phyloP scores from a whole-genome alignment of 139 green algal species.

The Chlamydomonas urium region DNA sequence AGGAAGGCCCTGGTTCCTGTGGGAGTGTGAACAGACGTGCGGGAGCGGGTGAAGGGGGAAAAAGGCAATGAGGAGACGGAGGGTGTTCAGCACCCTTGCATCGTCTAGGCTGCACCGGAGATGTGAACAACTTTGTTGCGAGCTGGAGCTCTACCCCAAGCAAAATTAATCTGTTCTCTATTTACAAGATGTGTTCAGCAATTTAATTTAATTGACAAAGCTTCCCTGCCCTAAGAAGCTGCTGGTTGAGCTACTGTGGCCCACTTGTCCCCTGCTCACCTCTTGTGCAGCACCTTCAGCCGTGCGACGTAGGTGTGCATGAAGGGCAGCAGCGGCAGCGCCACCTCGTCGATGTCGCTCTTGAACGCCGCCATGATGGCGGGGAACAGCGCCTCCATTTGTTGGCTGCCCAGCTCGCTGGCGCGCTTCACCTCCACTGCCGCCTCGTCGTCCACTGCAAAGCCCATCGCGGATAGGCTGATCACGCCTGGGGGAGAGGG shows the following conservation, averaged over 20 bases:
- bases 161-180: too few species aligned
- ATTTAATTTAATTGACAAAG: too few species aligned
- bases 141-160: too few species aligned
- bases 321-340: conserved; percentile 67
- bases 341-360: conserved; percentile 54
- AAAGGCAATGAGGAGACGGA: neutral
- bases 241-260: too few species aligned
- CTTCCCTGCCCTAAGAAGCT: too few species aligned
- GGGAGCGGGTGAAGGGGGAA: neutral
- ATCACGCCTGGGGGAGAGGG: conserved; percentile 49
- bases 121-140: too few species aligned
- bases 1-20: conserved; percentile 24
- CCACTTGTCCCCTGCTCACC: too few species aligned
- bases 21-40: neutral
- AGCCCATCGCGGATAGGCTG: conserved; percentile 61
- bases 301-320: conserved; percentile 64
- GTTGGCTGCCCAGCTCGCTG: conserved; percentile 27
- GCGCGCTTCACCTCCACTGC: conserved; percentile 40
- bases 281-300: conserved; percentile 54
- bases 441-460: conserved; percentile 64
- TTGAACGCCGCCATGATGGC: conserved; percentile 51
- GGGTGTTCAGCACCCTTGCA: neutral
- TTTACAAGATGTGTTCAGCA: too few species aligned
- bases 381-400: conserved; percentile 52
- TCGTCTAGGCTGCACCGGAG: too few species aligned